Evolutionary conservation across 805 yeast species (phyloP).

Genomic region (Cyberlindnera meyerae): DNA sequence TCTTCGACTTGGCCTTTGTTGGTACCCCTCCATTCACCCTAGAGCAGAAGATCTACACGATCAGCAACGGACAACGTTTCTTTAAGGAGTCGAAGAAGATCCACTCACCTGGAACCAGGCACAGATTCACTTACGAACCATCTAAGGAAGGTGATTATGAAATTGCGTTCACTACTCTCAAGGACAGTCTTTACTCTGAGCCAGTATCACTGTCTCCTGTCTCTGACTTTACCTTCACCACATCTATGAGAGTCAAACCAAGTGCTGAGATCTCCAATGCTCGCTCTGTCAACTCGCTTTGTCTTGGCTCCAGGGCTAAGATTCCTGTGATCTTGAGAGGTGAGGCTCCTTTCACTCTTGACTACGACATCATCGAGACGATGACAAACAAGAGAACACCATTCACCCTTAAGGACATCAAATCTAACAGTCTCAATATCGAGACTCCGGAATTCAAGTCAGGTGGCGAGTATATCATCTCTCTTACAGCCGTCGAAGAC

Average conservation of each 20-base stretch:
- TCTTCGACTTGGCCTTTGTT: conserved; percentile 57
- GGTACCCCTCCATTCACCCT: conserved; percentile 84
- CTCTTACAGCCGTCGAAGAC: conserved; percentile 64
- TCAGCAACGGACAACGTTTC: conserved; percentile 33
- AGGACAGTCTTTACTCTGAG: conserved; percentile 57
- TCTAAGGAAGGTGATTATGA: conserved; percentile 75
- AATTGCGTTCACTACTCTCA: conserved; percentile 59
- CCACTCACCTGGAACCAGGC: conserved; percentile 39
- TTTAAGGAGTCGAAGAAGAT: conserved; percentile 33
- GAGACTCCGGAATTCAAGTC: conserved; percentile 47
- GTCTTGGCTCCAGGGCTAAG: conserved; percentile 41
- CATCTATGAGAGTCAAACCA: conserved; percentile 70
- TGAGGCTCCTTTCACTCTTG: conserved; percentile 68
- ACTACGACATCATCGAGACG: conserved; percentile 62
- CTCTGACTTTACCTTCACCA: conserved; percentile 50
- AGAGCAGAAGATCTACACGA: conserved; percentile 54
- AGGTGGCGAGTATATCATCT: conserved; percentile 73
- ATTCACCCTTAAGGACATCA: conserved; percentile 38
- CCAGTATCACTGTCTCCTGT: conserved; percentile 32
- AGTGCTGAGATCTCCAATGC: conserved; percentile 33
- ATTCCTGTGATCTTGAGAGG: conserved; percentile 68
- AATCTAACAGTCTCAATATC: conserved; percentile 35
- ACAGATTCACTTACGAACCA: conserved; percentile 68
- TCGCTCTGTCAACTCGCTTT: conserved; percentile 27
- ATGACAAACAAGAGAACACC: conserved; percentile 44